phyloP scores from a whole-genome alignment of 2,329 filamentous ascomycete genomes.

The Chrysoporthe deuterocubensis region DNA sequence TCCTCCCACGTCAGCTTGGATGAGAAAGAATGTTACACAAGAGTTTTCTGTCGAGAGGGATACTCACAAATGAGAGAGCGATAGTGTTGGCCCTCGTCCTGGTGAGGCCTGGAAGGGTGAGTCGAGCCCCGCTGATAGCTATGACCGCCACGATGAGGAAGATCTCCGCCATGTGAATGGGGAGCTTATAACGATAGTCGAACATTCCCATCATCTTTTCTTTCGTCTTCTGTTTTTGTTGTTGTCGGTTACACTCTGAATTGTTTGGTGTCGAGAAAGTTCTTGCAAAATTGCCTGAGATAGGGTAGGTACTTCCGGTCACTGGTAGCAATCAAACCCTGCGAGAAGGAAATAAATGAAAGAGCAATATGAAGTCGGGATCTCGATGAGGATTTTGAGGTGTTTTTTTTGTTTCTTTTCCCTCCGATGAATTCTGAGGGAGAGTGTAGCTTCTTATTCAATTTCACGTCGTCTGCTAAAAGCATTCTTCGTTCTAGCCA shows the following conservation, averaged over 20 bases:
- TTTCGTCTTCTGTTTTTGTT: neutral
- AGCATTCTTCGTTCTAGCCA: neutral
- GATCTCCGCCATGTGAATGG: constrained; percentile 22
- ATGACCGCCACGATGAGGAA: constrained; percentile 22
- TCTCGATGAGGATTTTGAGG: neutral
- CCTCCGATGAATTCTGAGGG: neutral
- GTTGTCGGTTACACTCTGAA: neutral
- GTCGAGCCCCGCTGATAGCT: constrained; percentile 20
- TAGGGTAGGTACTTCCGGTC: neutral
- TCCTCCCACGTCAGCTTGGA: neutral
- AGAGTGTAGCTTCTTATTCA: neutral
- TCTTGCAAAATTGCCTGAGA: neutral
- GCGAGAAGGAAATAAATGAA: neutral
- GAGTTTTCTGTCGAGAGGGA: too few relatives aligned
- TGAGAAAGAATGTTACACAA: neutral
- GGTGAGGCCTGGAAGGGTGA: constrained; percentile 18
- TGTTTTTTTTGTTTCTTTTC: neutral
- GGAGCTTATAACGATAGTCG: constrained; percentile 23
- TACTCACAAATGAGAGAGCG: constrained; percentile 31
- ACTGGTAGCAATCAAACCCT: neutral
- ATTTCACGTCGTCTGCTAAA: neutral
- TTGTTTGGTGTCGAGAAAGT: neutral
- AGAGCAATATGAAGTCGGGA: neutral
- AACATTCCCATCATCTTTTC: constrained; percentile 11
- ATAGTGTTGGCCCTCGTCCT: constrained; percentile 28